A percentile compares a stretch with the other conserved stretches of the same genome.
Evolutionary conservation across 139 green algal genomes (phyloP).

Genomic region (Coelastrella sp.): DNA sequence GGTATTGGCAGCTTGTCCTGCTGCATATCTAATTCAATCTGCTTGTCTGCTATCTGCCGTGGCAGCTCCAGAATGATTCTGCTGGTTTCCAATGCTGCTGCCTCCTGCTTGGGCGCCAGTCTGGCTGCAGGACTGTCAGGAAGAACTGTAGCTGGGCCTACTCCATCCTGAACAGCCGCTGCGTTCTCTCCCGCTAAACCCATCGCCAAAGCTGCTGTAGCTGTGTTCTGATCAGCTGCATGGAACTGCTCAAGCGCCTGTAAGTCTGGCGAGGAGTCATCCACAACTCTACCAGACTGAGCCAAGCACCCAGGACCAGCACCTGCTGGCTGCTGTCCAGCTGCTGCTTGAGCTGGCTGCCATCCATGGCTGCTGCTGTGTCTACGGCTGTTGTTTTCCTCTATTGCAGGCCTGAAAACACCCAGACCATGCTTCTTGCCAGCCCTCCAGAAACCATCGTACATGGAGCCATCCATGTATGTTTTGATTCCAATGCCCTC

Average conservation of each 20-base stretch:
- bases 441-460: slow-evolving; percentile 86
- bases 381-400: slow-evolving; percentile 38
- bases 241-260: not conserved
- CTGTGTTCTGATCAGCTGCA: too few species aligned
- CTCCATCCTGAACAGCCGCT: too few species aligned
- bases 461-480: slow-evolving; percentile 87
- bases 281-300: not conserved
- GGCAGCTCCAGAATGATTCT: not conserved
- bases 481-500: slow-evolving; percentile 87
- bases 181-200: too few species aligned
- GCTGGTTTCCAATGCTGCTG: not conserved
- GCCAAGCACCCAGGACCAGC: not conserved
- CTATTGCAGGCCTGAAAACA: slow-evolving; percentile 64
- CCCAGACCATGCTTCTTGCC: slow-evolving; percentile 90
- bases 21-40: not conserved
- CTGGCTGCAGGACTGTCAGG: not conserved
- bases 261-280: not conserved
- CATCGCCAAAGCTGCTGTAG: too few species aligned
- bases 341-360: slow-evolving; percentile 26
- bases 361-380: slow-evolving; percentile 32
- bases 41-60: not conserved
- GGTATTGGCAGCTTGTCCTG: not conserved
- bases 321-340: slow-evolving; percentile 26
- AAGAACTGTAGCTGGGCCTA: too few species aligned
- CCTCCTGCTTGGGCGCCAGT: not conserved